A percentile compares a stretch with the other conserved stretches of the same genome.
These are phyloP conservation scores for Aquilaria sinensis DNA, from an alignment of 345 rosid genomes.

Conservation along the genomic window DNA sequence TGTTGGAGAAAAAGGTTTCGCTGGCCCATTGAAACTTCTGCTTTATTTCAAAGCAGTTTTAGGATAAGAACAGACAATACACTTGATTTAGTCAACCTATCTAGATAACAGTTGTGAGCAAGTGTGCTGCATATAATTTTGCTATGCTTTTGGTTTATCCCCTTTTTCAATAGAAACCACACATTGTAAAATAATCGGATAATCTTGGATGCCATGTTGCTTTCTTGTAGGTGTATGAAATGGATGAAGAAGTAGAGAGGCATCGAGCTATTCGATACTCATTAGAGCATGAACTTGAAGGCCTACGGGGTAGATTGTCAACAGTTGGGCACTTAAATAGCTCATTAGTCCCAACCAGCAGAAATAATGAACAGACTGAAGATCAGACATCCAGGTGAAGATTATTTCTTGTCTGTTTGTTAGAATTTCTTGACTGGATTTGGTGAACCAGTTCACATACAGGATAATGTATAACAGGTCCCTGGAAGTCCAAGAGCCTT, in stretches of 20 bases:
- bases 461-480: constrained; percentile 30
- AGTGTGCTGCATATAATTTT: not conserved
- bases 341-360: constrained; percentile 27
- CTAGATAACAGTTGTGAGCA: not conserved
- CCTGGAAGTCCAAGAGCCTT: constrained; percentile 51
- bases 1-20: constrained; percentile 81
- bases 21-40: constrained; percentile 15
- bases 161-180: not conserved
- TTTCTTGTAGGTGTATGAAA: constrained; percentile 59
- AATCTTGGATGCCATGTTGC: constrained; percentile 14
- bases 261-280: constrained; percentile 60
- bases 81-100: not conserved
- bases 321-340: constrained; percentile 55
- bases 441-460: constrained; percentile 17
- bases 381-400: constrained; percentile 44
- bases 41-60: not conserved
- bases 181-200: constrained; percentile 1
- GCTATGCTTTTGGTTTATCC: constrained; percentile 5
- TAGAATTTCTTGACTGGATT: constrained; percentile 9
- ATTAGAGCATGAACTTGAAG: constrained; percentile 69
- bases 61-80: not conserved
- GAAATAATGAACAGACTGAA: constrained; percentile 26
- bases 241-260: constrained; percentile 81
- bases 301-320: constrained; percentile 55
- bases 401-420: constrained; percentile 15